A percentile compares a stretch with the other conserved stretches of the same genome.
Evolutionary conservation across 2,329 filamentous ascomycete genomes (phyloP).

Genomic region (Alternaria triticina): DNA sequence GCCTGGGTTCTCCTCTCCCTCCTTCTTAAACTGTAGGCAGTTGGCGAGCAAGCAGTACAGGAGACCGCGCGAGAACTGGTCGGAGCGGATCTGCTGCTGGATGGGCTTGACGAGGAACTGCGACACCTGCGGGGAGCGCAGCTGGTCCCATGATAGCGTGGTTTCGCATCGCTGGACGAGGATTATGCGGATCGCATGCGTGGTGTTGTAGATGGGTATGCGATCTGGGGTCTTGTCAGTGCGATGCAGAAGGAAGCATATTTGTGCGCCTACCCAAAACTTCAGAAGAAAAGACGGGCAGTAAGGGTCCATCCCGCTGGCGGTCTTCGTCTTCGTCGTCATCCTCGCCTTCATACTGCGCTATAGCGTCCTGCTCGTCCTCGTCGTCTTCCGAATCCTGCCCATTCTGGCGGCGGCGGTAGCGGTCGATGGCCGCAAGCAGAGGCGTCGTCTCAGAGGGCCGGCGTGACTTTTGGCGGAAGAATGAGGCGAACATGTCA

Average conservation of each 20-base stretch:
- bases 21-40: slow-evolving; percentile 90
- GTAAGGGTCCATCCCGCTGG: slow-evolving; percentile 42
- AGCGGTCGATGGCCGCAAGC: slow-evolving; percentile 38
- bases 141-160: slow-evolving; percentile 90
- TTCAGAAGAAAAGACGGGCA: slow-evolving; percentile 50
- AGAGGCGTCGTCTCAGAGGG: slow-evolving; percentile 46
- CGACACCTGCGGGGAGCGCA: slow-evolving; percentile 93
- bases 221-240: slow-evolving; percentile 64
- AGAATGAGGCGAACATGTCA: slow-evolving; percentile 49
- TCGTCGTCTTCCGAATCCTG: slow-evolving; percentile 30
- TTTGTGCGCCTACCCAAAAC: slow-evolving; percentile 40
- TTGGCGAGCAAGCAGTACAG: slow-evolving; percentile 93
- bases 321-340: slow-evolving; percentile 32
- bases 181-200: slow-evolving; percentile 85
- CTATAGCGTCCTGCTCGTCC: slow-evolving; percentile 23
- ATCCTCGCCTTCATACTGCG: slow-evolving; percentile 38
- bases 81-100: slow-evolving; percentile 82
- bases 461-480: slow-evolving; percentile 39
- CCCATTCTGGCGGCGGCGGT: slow-evolving; percentile 36
- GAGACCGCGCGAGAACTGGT: slow-evolving; percentile 85
- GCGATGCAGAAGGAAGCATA: slow-evolving; percentile 23
- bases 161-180: slow-evolving; percentile 88
- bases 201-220: slow-evolving; percentile 87
- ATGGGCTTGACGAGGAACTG: slow-evolving; percentile 96
- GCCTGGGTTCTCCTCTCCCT: slow-evolving; percentile 79